Evolutionary conservation across 352 stramenopile species (phyloP).

Genomic region (Phytophthora vignae): DNA sequence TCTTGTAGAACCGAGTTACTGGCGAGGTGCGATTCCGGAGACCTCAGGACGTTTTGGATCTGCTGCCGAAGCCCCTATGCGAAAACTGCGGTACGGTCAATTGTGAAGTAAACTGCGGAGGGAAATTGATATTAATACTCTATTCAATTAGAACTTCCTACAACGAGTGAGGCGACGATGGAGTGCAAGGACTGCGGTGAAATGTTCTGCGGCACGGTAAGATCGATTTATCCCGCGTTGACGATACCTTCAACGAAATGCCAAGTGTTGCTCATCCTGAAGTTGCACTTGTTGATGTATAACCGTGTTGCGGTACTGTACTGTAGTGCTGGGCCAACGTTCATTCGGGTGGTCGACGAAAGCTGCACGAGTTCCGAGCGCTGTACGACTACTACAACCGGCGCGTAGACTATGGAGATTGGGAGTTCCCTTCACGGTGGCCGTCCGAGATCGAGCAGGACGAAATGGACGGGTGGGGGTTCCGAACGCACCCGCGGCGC

Average conservation of each 20-base stretch:
- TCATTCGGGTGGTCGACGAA: slow-evolving; percentile 84
- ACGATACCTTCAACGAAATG: slow-evolving; percentile 1
- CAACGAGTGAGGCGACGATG: slow-evolving; percentile 57
- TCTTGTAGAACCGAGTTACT: slow-evolving; percentile 89
- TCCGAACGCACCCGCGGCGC: slow-evolving; percentile 64
- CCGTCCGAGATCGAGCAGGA: slow-evolving; percentile 91
- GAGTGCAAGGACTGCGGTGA: slow-evolving; percentile 93
- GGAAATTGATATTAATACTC: not conserved
- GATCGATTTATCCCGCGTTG: slow-evolving; percentile 14
- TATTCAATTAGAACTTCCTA: slow-evolving; percentile 16
- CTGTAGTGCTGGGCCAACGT: slow-evolving; percentile 87
- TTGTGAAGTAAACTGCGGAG: not conserved
- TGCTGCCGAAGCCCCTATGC: slow-evolving; percentile 89
- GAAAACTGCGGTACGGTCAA: slow-evolving; percentile 84
- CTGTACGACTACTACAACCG: slow-evolving; percentile 93
- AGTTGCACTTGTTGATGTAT: not conserved
- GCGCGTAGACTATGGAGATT: slow-evolving; percentile 92
- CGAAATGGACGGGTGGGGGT: slow-evolving; percentile 82
- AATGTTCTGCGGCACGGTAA: slow-evolving; percentile 87
- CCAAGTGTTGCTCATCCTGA: slow-evolving; percentile 19
- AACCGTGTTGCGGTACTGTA: not conserved
- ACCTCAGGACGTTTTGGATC: slow-evolving; percentile 92
- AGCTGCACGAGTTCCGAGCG: slow-evolving; percentile 83
- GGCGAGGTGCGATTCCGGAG: slow-evolving; percentile 92
- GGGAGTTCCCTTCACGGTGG: slow-evolving; percentile 92